These are phyloP conservation scores for Fimicolochytrium jonesii DNA, from an alignment of 192 early-diverging fungal species.

Conservation along the genomic window DNA sequence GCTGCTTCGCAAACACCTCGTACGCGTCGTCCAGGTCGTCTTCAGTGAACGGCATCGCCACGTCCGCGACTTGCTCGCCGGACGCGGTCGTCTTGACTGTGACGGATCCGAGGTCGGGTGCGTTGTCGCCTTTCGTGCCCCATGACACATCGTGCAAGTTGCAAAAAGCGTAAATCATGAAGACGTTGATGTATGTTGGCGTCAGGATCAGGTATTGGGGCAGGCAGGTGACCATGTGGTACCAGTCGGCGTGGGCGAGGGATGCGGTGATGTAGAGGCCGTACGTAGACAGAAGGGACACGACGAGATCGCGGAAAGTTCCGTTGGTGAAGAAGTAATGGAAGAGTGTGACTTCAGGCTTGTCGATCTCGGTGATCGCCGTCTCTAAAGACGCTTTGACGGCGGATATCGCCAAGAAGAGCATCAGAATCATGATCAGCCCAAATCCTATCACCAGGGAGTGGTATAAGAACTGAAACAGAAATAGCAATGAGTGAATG, in stretches of 20 bases:
- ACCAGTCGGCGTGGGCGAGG: conserved; percentile 42
- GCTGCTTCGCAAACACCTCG: conserved; percentile 56
- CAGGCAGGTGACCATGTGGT: conserved; percentile 45
- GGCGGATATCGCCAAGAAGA: conserved; percentile 36
- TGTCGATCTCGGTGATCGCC: conserved; percentile 5
- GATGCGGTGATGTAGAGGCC: conserved; percentile 40
- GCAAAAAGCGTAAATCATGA: conserved; percentile 49
- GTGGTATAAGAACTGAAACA: conserved; percentile 61
- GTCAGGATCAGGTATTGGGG: conserved; percentile 46
- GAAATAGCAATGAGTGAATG: too few relatives aligned
- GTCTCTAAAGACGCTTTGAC: conserved; percentile 31
- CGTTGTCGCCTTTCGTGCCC: conserved; percentile 53
- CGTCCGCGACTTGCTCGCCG: conserved; percentile 59
- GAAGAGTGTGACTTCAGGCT: conserved; percentile 11
- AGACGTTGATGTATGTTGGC: conserved; percentile 43
- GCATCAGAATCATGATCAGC: conserved; percentile 65
- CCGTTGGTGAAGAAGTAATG: conserved; percentile 28
- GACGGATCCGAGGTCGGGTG: conserved; percentile 64
- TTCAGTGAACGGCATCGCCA: conserved; percentile 65
- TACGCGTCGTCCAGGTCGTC: conserved; percentile 74
- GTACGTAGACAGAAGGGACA: conserved; percentile 39
- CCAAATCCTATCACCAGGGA: conserved; percentile 70
- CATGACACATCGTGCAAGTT: conserved; percentile 59
- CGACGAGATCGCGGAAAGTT: conserved; percentile 35
- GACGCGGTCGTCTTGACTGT: conserved; percentile 61